Base-by-base conservation (phyloP, 805 yeast genomes). In the Kuraishia capsulata region DNA sequence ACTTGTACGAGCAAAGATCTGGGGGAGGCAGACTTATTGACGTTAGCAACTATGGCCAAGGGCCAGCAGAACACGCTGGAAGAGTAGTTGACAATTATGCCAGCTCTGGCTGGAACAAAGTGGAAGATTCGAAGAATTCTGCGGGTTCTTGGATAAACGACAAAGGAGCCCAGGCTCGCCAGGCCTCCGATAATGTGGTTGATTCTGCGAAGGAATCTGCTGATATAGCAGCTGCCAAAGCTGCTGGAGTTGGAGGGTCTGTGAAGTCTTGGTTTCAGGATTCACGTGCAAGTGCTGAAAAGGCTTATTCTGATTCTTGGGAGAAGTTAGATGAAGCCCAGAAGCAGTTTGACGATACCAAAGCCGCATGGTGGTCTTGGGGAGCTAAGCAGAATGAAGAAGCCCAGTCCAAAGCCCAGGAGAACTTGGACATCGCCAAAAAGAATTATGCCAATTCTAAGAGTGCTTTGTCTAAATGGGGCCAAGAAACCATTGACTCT, bases 291-390 rank as follows among this genome's bases (percentile, higher is more conserved):
- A n/a, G 33, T 10, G 43, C 48, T 6, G 54, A 51, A 36, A 35
- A 43, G 2, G 41, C 53, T 2, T 59, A 57, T 33, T 49, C 48
- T 16, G 44, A 46, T 11, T 61, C 64, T 1, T 33, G 42, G 32
- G 38, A 41, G 16, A 46, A 49, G n/a, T 40, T 48, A 4, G 52
- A 53, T 10, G 64, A 57, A 28, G 62, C 66, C 20, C 54, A 58
- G 40, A 49, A 55, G 34, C 53, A 62, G 24, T 51, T 62, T 10
- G 54, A 56, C 6, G 45, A 56, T 5, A 48, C 55, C 17, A 49
- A 59, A 30, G 48, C 49, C 18, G 52, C 56, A 17, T 64, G 72
- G 70, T 58, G 57, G 43, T 41, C 51, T 6, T 64, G 66, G 61
- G 65, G 69, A 16, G 50, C 56, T 33, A 20, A 56, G 21, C 57